Base-by-base conservation (phyloP, 2,329 filamentous ascomycete species). In the Penicillium sp. region DNA sequence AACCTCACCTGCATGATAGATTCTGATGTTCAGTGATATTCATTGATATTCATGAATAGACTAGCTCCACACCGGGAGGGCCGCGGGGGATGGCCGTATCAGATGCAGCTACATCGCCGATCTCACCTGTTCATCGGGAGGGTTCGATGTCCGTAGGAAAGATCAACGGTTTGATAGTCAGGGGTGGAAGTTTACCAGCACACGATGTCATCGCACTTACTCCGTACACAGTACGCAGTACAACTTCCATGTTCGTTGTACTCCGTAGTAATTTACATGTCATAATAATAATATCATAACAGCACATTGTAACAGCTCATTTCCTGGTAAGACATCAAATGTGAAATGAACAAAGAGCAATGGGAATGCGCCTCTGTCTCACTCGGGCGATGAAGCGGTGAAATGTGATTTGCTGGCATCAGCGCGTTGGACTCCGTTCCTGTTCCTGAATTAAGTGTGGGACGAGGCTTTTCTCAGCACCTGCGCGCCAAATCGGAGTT, bases 101-200 rank as follows among this genome's bases (percentile, higher is more conserved):
- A 52, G 39, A 46, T 35, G 16, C 35, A 46, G 41, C 36, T 41
- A 29, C 35, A 14, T 25, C 36, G 57, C 41, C 52, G 48, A 58
- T 60, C 57, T 46, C 50, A 49, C 44, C 28, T 33, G 56, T 60
- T 60, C 55, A 37, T 52, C 46, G 41, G 42, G 22, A 25, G 22
- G 25, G 13, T 14, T 36, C n/a, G 33, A 22, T 30, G 10, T 38
- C 33, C 14, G 7, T 25, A 9, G 42, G 13, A 38, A 30, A 14
- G 55, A 54, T 54, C 51, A 55, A 46, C 57, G 14, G 7, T 38
- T 38, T 59, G 56, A 59, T 49, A 49, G 41, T 58, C 57, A 60
- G 54, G 54, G 54, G 56, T 30, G 4, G 30, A 52, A 90, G 72
- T 65, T 84, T 76, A 27, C 4, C 33, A 4, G 7, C 11, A 19